Conservation (phyloP, 2,329 filamentous ascomycete species). For the Cadophora luteo-olivacea region DNA sequence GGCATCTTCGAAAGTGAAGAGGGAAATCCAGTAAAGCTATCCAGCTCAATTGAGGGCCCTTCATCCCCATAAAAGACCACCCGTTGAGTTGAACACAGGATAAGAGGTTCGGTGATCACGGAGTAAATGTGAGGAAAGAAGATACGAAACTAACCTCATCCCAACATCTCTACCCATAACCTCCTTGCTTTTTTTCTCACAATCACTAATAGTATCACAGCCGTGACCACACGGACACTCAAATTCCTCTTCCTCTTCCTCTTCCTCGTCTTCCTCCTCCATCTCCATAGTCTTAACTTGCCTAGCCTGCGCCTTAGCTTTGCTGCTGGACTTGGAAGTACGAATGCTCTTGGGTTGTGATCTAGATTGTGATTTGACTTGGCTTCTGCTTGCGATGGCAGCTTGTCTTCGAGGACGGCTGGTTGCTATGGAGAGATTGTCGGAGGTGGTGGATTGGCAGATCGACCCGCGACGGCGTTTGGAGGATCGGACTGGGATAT, state of each 20-base stretch:
- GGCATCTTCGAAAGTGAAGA: neutral
- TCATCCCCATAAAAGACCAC: too few relatives aligned
- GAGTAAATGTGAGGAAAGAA: neutral
- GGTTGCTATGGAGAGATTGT: neutral
- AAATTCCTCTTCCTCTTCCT: neutral
- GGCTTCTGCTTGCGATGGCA: neutral
- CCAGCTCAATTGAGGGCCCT: too few relatives aligned
- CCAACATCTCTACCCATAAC: constrained; percentile 4
- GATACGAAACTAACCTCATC: neutral
- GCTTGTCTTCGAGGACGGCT: neutral
- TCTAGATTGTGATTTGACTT: neutral
- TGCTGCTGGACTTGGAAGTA: neutral
- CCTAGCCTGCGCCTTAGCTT: neutral
- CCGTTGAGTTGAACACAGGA: too few relatives aligned
- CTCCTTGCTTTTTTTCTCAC: constrained; percentile 8
- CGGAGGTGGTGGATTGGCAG: neutral
- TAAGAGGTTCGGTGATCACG: too few relatives aligned
- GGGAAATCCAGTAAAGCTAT: neutral
- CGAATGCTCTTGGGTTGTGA: neutral
- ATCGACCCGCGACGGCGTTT: neutral
- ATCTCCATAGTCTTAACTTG: neutral
- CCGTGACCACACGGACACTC: neutral
- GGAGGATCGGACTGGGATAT: neutral
- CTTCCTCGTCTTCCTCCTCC: neutral
- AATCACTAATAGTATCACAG: neutral